A percentile compares a stretch with the other conserved stretches of the same genome.
Evolutionary conservation across 1,139 yeast genomes (phyloP).

Genomic region (Saccharomyces hybrid): DNA sequence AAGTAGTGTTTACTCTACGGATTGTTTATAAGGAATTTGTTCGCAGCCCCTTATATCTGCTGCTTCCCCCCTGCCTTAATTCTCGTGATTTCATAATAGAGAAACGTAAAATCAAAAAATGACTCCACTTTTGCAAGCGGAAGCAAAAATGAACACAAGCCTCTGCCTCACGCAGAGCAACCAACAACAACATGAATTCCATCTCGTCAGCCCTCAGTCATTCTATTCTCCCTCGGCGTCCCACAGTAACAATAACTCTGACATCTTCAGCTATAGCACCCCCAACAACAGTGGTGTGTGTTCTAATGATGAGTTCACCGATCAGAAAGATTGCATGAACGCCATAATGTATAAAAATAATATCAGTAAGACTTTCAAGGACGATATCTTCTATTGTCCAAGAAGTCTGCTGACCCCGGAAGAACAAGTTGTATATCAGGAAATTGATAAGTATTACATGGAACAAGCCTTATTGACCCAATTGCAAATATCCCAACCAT

Average conservation of each 20-base stretch:
- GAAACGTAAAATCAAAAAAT: background rate
- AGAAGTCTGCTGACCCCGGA: slow-evolving; percentile 18
- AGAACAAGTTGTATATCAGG: slow-evolving; percentile 17
- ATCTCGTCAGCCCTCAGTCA: background rate
- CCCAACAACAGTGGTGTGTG: slow-evolving; percentile 12
- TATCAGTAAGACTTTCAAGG: slow-evolving; percentile 23
- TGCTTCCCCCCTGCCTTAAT: background rate
- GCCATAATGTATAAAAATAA: slow-evolving; percentile 16
- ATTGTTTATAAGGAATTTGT: background rate
- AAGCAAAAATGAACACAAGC: background rate
- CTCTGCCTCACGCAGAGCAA: background rate
- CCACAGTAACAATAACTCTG: background rate
- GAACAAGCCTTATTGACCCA: slow-evolving; percentile 9
- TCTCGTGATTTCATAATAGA: background rate
- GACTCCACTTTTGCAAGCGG: background rate
- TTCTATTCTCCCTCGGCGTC: background rate
- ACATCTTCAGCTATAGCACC: background rate
- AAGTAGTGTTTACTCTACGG: background rate
- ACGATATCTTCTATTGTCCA: slow-evolving; percentile 28
- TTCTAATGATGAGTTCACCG: slow-evolving; percentile 1
- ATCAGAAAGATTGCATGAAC: slow-evolving; percentile 1
- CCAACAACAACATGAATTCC: background rate
- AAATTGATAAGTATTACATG: slow-evolving; percentile 13
- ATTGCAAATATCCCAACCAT: slow-evolving; percentile 6
- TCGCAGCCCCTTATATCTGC: background rate